phyloP scores from a whole-genome alignment of 768 basidiomycete species.

The Termitomyces sp. region DNA sequence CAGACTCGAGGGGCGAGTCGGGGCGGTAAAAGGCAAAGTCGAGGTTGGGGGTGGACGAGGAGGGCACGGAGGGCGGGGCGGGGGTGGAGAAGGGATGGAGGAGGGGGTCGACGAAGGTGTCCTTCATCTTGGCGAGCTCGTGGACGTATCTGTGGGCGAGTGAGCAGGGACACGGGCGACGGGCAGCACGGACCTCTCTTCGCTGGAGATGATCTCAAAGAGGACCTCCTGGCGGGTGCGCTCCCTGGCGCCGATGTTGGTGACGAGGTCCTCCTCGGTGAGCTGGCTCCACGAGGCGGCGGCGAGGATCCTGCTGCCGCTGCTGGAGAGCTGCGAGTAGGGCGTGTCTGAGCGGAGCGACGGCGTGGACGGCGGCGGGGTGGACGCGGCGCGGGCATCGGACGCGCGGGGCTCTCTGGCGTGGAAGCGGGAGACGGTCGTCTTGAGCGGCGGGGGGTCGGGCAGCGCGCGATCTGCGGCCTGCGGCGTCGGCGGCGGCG shows the following conservation, averaged over 20 bases:
- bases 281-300: slow-evolving; percentile 90
- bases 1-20: slow-evolving; percentile 68
- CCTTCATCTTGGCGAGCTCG: slow-evolving; percentile 88
- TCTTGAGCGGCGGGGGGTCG: slow-evolving; percentile 49
- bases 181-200: slow-evolving; percentile 66
- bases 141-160: slow-evolving; percentile 72
- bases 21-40: slow-evolving; percentile 72
- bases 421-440: slow-evolving; percentile 75
- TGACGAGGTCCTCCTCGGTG: slow-evolving; percentile 91
- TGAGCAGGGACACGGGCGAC: slow-evolving; percentile 3
- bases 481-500: slow-evolving; percentile 70
- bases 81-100: slow-evolving; percentile 76
- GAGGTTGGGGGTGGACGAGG: slow-evolving; percentile 52
- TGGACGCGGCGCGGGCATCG: slow-evolving; percentile 64
- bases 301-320: slow-evolving; percentile 70
- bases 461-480: slow-evolving; percentile 53
- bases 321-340: slow-evolving; percentile 73
- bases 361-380: slow-evolving; percentile 60
- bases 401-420: slow-evolving; percentile 71
- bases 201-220: slow-evolving; percentile 95
- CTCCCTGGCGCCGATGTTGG: slow-evolving; percentile 90
- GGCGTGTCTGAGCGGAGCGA: slow-evolving; percentile 81
- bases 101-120: slow-evolving; percentile 87
- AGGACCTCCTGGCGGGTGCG: slow-evolving; percentile 94
- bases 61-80: slow-evolving; percentile 39